Conservation (phyloP, 495 filamentous ascomycete species). For the Talaromyces wortmannii region DNA sequence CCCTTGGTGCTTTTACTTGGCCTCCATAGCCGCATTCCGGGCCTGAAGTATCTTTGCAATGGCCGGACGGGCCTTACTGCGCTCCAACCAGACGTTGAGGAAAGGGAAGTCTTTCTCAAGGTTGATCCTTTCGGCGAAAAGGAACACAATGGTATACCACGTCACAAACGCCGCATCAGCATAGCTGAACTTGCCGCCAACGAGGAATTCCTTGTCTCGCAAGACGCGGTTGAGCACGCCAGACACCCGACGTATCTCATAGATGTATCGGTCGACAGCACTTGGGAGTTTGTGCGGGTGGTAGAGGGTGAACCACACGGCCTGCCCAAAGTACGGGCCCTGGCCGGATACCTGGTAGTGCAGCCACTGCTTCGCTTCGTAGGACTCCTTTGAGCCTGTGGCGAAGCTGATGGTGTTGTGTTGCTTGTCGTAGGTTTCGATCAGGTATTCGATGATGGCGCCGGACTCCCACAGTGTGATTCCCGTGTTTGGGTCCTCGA, state of each 20-base stretch:
- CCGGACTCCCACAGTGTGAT: constrained; percentile 66
- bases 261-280: constrained; percentile 51
- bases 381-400: constrained; percentile 37
- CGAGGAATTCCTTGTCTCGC: constrained; percentile 46
- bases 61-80: constrained; percentile 27
- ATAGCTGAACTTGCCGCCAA: constrained; percentile 51
- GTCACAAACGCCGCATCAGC: constrained; percentile 53
- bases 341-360: constrained; percentile 64
- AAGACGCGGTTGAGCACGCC: constrained; percentile 50
- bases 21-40: constrained; percentile 14
- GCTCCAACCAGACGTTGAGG: constrained; percentile 34
- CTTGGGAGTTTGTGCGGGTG: constrained; percentile 53
- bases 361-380: constrained; percentile 56
- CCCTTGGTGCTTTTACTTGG: constrained; percentile 5
- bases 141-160: constrained; percentile 26
- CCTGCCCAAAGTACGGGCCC: constrained; percentile 61
- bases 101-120: constrained; percentile 32
- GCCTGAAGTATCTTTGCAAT: constrained; percentile 33
- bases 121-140: constrained; percentile 14
- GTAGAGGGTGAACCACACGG: constrained; percentile 43
- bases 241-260: constrained; percentile 54
- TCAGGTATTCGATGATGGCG: constrained; percentile 65
- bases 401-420: constrained; percentile 48
- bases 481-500: constrained; percentile 62
- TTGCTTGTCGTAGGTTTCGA: constrained; percentile 63